Evolutionary conservation across 345 rosid genomes (phyloP).

Genomic region (Laguncularia racemosa): DNA sequence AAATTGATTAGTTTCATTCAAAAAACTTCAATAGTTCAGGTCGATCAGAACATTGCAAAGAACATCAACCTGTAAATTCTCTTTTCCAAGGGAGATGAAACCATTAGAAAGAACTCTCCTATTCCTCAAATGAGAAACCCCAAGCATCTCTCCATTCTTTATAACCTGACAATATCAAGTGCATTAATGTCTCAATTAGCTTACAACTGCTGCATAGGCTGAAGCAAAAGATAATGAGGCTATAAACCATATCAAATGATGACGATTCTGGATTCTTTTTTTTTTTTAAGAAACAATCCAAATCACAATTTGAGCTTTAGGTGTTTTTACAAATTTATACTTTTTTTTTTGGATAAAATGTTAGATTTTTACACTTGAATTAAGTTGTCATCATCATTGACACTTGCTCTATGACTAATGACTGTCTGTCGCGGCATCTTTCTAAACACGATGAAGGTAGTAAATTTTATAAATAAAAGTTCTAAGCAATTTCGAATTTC

Average conservation of each 20-base stretch:
- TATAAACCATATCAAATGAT: background rate
- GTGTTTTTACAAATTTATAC: no score
- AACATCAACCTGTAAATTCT: slow-evolving; percentile 73
- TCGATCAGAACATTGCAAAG: slow-evolving; percentile 11
- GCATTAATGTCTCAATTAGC: background rate
- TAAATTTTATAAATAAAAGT: no score
- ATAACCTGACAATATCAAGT: slow-evolving; percentile 57
- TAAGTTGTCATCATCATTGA: no score
- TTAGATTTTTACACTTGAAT: no score
- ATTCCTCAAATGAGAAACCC: slow-evolving; percentile 95
- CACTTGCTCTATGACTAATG: no score
- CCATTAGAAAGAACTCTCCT: slow-evolving; percentile 95
- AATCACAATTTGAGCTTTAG: no score
- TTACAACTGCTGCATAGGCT: background rate
- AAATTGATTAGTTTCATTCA: slow-evolving; percentile 11
- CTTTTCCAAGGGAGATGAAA: slow-evolving; percentile 84
- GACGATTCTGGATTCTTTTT: no score
- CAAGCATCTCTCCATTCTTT: slow-evolving; percentile 99
- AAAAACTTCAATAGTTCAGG: slow-evolving; percentile 9
- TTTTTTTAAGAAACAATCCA: no score
- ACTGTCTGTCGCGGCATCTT: no score
- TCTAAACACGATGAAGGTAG: no score
- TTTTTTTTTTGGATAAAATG: no score
- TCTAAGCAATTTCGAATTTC: no score
- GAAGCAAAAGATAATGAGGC: background rate